phyloP scores from a whole-genome alignment of 805 yeast genomes.

The Wickerhamiella siamensis region DNA sequence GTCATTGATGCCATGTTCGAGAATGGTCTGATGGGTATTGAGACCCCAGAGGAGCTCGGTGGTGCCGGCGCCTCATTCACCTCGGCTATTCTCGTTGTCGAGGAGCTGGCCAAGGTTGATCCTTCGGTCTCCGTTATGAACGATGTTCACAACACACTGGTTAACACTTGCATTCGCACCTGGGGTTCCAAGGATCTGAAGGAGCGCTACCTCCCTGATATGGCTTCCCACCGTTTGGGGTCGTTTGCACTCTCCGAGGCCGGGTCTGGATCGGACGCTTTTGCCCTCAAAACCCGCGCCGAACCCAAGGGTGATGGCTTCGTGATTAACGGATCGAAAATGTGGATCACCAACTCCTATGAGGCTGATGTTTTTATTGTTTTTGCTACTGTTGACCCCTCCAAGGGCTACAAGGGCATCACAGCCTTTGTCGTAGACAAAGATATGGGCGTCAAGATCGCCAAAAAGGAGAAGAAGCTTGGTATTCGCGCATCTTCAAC shows the following conservation, averaged over 20 bases:
- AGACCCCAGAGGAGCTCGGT: conserved; percentile 33
- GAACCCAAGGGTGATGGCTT: conserved; percentile 28
- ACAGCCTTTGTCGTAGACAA: conserved; percentile 31
- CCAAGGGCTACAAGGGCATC: conserved; percentile 31
- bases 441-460: conserved; percentile 29
- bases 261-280: conserved; percentile 31
- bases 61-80: conserved; percentile 34
- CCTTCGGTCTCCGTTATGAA: conserved; percentile 31
- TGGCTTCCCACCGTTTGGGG: conserved; percentile 27
- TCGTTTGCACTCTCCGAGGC: conserved; percentile 30
- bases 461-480: conserved; percentile 32
- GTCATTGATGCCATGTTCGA: conserved; percentile 21
- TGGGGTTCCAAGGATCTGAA: conserved; percentile 27
- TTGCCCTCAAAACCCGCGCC: conserved; percentile 30
- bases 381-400: conserved; percentile 30
- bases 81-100: conserved; percentile 32
- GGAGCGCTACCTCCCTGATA: conserved; percentile 28
- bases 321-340: conserved; percentile 29
- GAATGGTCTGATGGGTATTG: conserved; percentile 32
- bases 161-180: conserved; percentile 28
- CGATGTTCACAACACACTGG: conserved; percentile 34
- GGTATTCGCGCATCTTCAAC: conserved; percentile 33
- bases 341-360: conserved; percentile 34
- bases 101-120: conserved; percentile 32
- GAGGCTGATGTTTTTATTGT: conserved; percentile 31